phyloP scores from a whole-genome alignment of 1,139 yeast species.

The Kurtzmaniella quercitrusa region DNA sequence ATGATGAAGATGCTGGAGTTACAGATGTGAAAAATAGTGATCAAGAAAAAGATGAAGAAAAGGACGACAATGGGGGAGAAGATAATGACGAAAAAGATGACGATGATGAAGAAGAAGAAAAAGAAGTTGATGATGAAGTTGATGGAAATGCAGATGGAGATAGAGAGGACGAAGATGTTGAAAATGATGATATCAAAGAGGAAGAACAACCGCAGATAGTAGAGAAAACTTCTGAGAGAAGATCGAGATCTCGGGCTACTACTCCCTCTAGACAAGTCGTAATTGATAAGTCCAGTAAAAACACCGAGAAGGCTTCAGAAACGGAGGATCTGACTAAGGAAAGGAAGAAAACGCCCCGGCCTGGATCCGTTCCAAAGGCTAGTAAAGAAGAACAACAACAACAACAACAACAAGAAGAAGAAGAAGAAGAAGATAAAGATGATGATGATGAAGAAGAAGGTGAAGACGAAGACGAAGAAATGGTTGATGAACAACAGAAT shows the following conservation, averaged over 20 bases:
- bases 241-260: not conserved
- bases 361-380: conserved; percentile 4
- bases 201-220: conserved; percentile 3
- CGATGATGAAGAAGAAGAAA: conserved; percentile 1
- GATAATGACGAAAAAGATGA: conserved; percentile 8
- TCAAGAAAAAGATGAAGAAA: conserved; percentile 9
- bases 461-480: conserved; percentile 13
- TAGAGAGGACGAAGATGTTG: conserved; percentile 2
- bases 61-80: conserved; percentile 5
- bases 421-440: conserved; percentile 15
- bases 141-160: conserved; percentile 2
- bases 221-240: conserved; percentile 7
- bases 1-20: conserved; percentile 9
- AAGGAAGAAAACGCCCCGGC: conserved; percentile 5
- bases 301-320: conserved; percentile 6
- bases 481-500: too few species aligned
- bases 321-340: conserved; percentile 6
- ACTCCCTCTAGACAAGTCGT: conserved; percentile 6
- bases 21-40: not conserved
- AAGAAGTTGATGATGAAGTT: conserved; percentile 1
- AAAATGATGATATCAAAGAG: conserved; percentile 6
- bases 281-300: not conserved
- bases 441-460: conserved; percentile 11
- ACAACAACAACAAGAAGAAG: conserved; percentile 11
- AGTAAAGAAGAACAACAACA: conserved; percentile 6